Conservation (phyloP, 2,329 filamentous ascomycete species). For the Sporothrix pallida region DNA sequence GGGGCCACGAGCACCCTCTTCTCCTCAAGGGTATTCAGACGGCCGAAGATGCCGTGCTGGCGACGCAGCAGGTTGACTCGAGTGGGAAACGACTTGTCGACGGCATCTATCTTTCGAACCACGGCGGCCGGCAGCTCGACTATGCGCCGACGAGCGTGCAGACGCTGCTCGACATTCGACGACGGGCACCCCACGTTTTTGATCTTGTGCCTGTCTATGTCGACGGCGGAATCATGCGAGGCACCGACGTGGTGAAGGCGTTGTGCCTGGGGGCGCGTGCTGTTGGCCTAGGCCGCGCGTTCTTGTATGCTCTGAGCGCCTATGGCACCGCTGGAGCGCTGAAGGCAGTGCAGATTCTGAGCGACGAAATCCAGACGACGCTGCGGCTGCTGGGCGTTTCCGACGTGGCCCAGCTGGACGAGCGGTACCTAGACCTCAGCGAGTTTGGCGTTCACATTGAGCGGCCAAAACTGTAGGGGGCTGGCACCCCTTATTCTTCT, state of each 20-base stretch:
- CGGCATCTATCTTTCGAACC: conserved; percentile 57
- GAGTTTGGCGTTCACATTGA: neutral
- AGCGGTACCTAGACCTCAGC: conserved; percentile 28
- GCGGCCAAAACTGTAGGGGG: conserved; percentile 20
- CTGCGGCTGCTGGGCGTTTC: conserved; percentile 32
- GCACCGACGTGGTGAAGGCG: conserved; percentile 56
- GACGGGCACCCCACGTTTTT: conserved; percentile 51
- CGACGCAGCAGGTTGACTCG: conserved; percentile 43
- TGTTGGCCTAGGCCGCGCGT: conserved; percentile 57
- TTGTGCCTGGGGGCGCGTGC: conserved; percentile 54
- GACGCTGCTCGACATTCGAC: conserved; percentile 53
- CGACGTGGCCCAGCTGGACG: conserved; percentile 25
- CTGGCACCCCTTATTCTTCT: neutral
- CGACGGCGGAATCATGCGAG: conserved; percentile 54
- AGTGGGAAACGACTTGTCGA: conserved; percentile 43
- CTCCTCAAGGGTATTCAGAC: conserved; percentile 46
- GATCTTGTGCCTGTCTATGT: conserved; percentile 53
- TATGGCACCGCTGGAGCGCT: conserved; percentile 47
- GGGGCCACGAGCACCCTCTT: conserved; percentile 55
- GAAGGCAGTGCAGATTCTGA: conserved; percentile 42
- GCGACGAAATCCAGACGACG: conserved; percentile 35
- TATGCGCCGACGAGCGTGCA: conserved; percentile 52
- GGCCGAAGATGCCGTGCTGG: conserved; percentile 45
- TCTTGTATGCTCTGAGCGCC: conserved; percentile 58
- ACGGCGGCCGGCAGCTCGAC: conserved; percentile 59